Percentiles rank a stretch among this genome's conserved stretches.
These are phyloP conservation scores for Pseudozyma flocculosa DNA, from an alignment of 1,284 basidiomycete species.

Conservation along the genomic window DNA sequence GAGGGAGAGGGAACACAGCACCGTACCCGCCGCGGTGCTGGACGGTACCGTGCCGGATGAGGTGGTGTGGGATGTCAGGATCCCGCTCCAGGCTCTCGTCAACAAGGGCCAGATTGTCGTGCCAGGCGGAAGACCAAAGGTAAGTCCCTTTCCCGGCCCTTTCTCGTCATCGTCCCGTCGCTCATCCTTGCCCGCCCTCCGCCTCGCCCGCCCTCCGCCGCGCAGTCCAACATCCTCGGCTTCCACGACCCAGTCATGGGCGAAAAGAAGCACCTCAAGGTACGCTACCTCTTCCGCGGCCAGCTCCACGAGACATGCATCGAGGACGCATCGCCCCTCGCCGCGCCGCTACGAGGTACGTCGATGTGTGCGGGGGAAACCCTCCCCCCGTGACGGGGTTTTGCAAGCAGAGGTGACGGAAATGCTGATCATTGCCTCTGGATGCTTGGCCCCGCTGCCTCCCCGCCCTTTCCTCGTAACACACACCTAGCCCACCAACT, in stretches of 20 bases:
- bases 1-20: neutral
- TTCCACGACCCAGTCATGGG: slow-evolving; percentile 75
- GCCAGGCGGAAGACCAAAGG: slow-evolving; percentile 68
- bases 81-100: slow-evolving; percentile 79
- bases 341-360: slow-evolving; percentile 67
- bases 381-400: no score
- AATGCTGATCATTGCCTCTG: no score
- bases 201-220: no score
- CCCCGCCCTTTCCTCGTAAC: no score
- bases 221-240: slow-evolving; percentile 69
- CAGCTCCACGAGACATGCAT: slow-evolving; percentile 74
- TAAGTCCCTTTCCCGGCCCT: slow-evolving; percentile 27
- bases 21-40: neutral
- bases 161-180: no score
- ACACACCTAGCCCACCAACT: no score
- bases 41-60: slow-evolving; percentile 1
- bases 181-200: no score
- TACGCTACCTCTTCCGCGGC: slow-evolving; percentile 75
- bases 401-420: no score
- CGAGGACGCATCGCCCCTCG: slow-evolving; percentile 69
- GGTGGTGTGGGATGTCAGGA: slow-evolving; percentile 72
- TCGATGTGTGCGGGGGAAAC: no score
- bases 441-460: no score
- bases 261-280: slow-evolving; percentile 67
- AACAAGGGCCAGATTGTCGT: slow-evolving; percentile 76